These are phyloP conservation scores for Fusarium sp. DNA, from an alignment of 2,329 filamentous ascomycete species.

Conservation along the genomic window DNA sequence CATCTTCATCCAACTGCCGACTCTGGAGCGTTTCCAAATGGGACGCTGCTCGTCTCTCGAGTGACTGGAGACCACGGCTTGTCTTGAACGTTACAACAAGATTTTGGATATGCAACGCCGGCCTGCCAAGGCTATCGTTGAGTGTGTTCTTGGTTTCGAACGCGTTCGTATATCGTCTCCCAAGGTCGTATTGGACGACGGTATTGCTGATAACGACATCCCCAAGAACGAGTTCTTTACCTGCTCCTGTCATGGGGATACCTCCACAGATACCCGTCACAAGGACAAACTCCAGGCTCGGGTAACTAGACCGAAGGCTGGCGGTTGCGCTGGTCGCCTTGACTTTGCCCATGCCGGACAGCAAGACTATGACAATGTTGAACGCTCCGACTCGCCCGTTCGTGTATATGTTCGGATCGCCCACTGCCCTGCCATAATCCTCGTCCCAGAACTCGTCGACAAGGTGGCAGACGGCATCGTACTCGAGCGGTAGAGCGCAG, in stretches of 20 bases:
- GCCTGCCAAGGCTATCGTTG: conserved; percentile 35
- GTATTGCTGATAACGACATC: conserved; percentile 49
- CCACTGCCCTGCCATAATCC: conserved; percentile 34
- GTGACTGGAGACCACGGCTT: background rate
- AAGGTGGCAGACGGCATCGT: conserved; percentile 36
- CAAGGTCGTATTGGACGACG: conserved; percentile 46
- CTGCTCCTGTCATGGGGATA: conserved; percentile 36
- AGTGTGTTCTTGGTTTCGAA: conserved; percentile 42
- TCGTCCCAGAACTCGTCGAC: conserved; percentile 46
- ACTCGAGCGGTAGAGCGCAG: conserved; percentile 44
- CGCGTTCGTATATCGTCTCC: conserved; percentile 24
- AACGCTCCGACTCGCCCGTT: background rate
- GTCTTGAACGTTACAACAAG: background rate
- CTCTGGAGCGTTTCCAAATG: background rate
- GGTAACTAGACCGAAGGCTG: conserved; percentile 49
- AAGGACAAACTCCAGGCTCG: conserved; percentile 47
- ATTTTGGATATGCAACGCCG: background rate
- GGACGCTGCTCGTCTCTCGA: background rate
- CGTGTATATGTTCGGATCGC: conserved; percentile 46
- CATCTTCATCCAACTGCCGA: background rate
- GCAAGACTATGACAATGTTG: conserved; percentile 31
- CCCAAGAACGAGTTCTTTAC: conserved; percentile 43
- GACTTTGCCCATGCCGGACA: conserved; percentile 46
- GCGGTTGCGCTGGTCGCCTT: conserved; percentile 42
- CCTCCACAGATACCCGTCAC: conserved; percentile 57